Evolutionary conservation across 495 filamentous ascomycete species (phyloP).

Genomic region (Podospora pseudoanserina): DNA sequence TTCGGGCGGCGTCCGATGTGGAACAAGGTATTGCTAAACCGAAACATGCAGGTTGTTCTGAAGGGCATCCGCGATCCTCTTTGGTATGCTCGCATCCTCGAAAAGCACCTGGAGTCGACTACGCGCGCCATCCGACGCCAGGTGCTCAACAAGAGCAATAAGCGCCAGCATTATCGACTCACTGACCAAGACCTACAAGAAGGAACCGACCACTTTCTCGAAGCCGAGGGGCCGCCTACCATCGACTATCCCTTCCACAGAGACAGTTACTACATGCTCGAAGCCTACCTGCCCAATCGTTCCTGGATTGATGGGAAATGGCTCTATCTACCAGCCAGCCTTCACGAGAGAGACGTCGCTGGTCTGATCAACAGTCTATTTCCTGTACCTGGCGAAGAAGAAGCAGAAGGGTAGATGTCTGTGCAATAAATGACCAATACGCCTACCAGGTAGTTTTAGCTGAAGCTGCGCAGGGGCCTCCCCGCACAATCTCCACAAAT

Average conservation of each 20-base stretch:
- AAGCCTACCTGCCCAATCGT: conserved; percentile 47
- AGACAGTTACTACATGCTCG: conserved; percentile 54
- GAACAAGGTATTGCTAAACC: conserved; percentile 42
- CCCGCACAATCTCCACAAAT: conserved; percentile 5
- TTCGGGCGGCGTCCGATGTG: conserved; percentile 43
- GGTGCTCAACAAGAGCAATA: conserved; percentile 43
- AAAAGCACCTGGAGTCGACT: conserved; percentile 50
- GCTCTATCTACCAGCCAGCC: conserved; percentile 40
- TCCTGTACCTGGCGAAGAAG: too few species aligned
- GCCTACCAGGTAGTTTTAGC: too few species aligned
- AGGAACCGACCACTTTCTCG: conserved; percentile 47
- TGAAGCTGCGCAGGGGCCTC: conserved; percentile 5
- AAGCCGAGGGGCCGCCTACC: conserved; percentile 42
- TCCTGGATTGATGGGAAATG: conserved; percentile 42
- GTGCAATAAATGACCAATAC: too few species aligned
- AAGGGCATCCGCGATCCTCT: conserved; percentile 42
- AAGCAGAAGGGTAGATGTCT: too few species aligned
- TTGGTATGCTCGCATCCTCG: conserved; percentile 48
- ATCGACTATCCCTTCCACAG: conserved; percentile 49
- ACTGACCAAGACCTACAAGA: conserved; percentile 39
- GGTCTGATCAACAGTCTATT: background rate
- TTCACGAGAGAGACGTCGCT: background rate
- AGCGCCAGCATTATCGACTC: conserved; percentile 45
- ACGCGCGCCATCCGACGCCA: conserved; percentile 49
- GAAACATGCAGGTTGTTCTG: conserved; percentile 39